Conservation (phyloP, 352 stramenopile genomes). For the Phytophthora pluvialis region DNA sequence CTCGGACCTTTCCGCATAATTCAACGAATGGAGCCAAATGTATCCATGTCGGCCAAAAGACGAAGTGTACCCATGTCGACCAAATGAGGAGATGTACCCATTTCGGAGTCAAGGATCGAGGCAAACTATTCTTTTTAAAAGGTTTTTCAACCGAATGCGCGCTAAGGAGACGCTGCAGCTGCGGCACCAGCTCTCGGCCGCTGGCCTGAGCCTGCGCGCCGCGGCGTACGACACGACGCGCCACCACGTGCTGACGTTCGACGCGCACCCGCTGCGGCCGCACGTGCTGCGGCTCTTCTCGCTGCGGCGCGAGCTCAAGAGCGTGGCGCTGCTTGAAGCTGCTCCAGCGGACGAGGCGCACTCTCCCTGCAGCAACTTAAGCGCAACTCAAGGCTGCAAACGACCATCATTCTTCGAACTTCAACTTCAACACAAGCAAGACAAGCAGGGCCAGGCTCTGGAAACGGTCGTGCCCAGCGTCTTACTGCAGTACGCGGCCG, state of each 20-base stretch:
- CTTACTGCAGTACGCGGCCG: conserved; percentile 49
- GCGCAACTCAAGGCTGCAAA: conserved; percentile 10
- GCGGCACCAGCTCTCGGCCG: conserved; percentile 72
- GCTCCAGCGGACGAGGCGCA: neutral
- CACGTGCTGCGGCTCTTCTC: conserved; percentile 76
- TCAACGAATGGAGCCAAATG: too few relatives aligned
- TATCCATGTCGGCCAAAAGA: conserved; percentile 11
- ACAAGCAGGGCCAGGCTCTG: conserved; percentile 5
- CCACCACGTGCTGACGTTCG: conserved; percentile 77
- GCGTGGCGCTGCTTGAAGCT: conserved; percentile 53
- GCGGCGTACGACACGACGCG: conserved; percentile 68
- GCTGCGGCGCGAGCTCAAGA: conserved; percentile 74
- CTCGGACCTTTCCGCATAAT: conserved; percentile 3
- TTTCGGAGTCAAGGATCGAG: neutral
- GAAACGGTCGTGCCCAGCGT: conserved; percentile 30
- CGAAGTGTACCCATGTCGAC: conserved; percentile 12
- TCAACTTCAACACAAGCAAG: conserved; percentile 24
- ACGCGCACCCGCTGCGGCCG: conserved; percentile 45
- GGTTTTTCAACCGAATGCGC: conserved; percentile 12
- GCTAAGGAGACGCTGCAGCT: conserved; percentile 72
- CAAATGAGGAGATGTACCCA: conserved; percentile 11
- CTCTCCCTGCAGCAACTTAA: conserved; percentile 1
- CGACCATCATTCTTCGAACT: conserved; percentile 25
- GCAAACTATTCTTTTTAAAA: neutral
- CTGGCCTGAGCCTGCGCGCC: conserved; percentile 56